Evolutionary conservation across 257 asterid genomes (phyloP).

Genomic region (Scutellaria minor): DNA sequence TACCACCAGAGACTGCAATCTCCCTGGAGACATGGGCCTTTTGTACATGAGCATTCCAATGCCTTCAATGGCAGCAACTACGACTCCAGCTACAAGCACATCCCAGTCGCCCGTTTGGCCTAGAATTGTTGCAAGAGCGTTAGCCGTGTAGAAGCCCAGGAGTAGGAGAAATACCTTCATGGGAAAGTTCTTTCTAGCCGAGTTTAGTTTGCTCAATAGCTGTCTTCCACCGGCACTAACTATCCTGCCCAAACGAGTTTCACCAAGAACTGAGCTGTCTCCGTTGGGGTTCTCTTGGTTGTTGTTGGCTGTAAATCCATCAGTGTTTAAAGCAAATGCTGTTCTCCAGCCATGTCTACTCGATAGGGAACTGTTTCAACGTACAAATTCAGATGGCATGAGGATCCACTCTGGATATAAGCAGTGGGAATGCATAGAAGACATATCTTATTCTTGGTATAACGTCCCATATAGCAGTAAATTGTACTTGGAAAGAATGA

Average conservation of each 20-base stretch:
- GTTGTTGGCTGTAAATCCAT: conserved; percentile 62
- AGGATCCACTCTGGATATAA: background rate
- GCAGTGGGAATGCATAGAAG: too few relatives aligned
- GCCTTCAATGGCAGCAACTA: conserved; percentile 96
- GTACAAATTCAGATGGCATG: conserved; percentile 26
- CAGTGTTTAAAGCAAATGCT: conserved; percentile 71
- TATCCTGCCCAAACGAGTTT: conserved; percentile 91
- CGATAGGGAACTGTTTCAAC: conserved; percentile 40
- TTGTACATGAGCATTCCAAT: conserved; percentile 96
- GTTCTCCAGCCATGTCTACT: conserved; percentile 48
- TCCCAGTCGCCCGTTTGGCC: conserved; percentile 99
- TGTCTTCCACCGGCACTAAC: conserved; percentile 81
- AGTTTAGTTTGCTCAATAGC: conserved; percentile 74
- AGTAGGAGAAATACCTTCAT: conserved; percentile 90
- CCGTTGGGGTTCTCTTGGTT: conserved; percentile 53
- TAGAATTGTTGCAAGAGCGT: conserved; percentile 87
- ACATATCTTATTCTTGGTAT: too few relatives aligned
- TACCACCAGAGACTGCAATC: conserved; percentile 72
- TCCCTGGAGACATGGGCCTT: conserved; percentile 55
- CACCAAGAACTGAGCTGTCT: conserved; percentile 57
- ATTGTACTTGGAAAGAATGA: too few relatives aligned
- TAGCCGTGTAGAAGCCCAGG: conserved; percentile 93
- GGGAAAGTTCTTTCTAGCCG: conserved; percentile 84
- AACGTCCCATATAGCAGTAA: too few relatives aligned
- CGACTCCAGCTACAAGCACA: conserved; percentile 88